These are phyloP conservation scores for Kokia cookei DNA, from an alignment of 441 rosid species.

Conservation along the genomic window DNA sequence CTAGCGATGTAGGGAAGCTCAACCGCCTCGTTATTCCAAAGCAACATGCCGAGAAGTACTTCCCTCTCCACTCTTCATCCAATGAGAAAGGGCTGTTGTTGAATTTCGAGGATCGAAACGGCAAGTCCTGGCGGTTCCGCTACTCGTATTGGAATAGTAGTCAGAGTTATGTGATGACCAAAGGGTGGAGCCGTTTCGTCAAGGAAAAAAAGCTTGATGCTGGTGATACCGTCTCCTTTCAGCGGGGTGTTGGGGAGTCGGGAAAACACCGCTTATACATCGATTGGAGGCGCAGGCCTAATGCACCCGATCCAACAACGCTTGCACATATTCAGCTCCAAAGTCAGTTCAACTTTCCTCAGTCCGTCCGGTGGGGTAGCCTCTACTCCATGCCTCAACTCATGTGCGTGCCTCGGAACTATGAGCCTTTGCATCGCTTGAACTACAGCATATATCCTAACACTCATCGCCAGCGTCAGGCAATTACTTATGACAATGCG, in stretches of 20 bases:
- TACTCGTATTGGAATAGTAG: slow-evolving; percentile 97
- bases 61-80: slow-evolving; percentile 73
- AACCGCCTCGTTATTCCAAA: slow-evolving; percentile 93
- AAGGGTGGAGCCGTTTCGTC: slow-evolving; percentile 98
- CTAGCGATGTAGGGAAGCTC: slow-evolving; percentile 90
- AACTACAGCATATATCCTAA: slow-evolving; percentile 30
- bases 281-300: slow-evolving; percentile 86
- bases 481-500: slow-evolving; percentile 25
- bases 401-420: slow-evolving; percentile 17
- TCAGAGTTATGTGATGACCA: slow-evolving; percentile 98
- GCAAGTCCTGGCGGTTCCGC: slow-evolving; percentile 89
- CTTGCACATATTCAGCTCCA: slow-evolving; percentile 32
- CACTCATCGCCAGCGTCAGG: slow-evolving; percentile 26
- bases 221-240: slow-evolving; percentile 87
- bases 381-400: slow-evolving; percentile 43
- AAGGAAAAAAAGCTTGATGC: slow-evolving; percentile 96
- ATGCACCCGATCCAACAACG: slow-evolving; percentile 41
- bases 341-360: slow-evolving; percentile 45
- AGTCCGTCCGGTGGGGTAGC: slow-evolving; percentile 40
- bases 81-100: slow-evolving; percentile 78
- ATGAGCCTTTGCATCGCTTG: slow-evolving; percentile 30
- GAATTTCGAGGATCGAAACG: slow-evolving; percentile 83
- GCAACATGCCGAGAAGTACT: slow-evolving; percentile 92
- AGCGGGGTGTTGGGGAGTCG: slow-evolving; percentile 66
- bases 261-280: slow-evolving; percentile 59